phyloP scores from a whole-genome alignment of 1,139 yeast genomes.

The Ogataea hybrid region DNA sequence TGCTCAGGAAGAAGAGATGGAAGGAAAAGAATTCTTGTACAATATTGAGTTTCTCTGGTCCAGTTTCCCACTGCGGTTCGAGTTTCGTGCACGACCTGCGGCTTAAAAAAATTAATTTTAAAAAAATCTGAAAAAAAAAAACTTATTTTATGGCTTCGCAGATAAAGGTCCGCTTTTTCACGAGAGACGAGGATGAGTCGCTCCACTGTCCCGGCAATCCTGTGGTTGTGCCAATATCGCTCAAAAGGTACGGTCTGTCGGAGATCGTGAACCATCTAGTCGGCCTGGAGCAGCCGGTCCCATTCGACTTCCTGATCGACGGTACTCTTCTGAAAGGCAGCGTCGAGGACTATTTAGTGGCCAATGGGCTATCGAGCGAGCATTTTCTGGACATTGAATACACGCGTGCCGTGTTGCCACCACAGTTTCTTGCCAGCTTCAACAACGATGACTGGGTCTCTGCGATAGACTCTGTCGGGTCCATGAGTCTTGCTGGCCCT shows the following conservation, averaged over 20 bases:
- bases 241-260: constrained; percentile 88
- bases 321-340: constrained; percentile 78
- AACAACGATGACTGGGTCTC: constrained; percentile 97
- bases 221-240: constrained; percentile 77
- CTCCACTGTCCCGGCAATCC: constrained; percentile 80
- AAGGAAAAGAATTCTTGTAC: neutral
- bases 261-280: constrained; percentile 92
- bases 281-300: constrained; percentile 60
- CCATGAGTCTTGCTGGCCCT: constrained; percentile 30
- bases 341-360: constrained; percentile 71
- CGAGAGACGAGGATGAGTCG: constrained; percentile 77
- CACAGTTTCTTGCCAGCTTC: constrained; percentile 83
- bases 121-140: constrained; percentile 19
- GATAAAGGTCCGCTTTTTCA: constrained; percentile 77
- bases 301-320: constrained; percentile 89
- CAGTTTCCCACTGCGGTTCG: constrained; percentile 4
- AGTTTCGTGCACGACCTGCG: constrained; percentile 11
- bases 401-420: constrained; percentile 91
- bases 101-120: constrained; percentile 2
- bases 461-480: constrained; percentile 53
- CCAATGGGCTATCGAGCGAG: constrained; percentile 81
- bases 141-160: constrained; percentile 32
- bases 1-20: neutral
- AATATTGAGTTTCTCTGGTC: neutral
- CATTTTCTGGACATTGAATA: constrained; percentile 79